Evolutionary conservation across 2,329 filamentous ascomycete genomes (phyloP).

Genomic region (Polytolypa hystricis): DNA sequence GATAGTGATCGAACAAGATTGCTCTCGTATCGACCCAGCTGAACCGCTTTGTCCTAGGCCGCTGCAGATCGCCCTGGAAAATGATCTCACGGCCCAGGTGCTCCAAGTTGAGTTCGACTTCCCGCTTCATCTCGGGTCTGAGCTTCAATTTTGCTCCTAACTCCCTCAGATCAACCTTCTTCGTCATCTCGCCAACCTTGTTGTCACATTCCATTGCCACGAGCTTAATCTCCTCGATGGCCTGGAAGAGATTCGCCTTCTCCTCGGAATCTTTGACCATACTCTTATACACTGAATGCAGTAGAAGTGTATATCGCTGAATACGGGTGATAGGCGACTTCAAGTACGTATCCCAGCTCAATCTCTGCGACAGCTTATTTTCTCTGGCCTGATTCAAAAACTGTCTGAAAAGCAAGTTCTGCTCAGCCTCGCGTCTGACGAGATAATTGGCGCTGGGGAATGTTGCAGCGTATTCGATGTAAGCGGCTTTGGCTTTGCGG

Average conservation of each 20-base stretch:
- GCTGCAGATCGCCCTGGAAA: conserved; percentile 75
- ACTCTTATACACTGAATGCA: conserved; percentile 73
- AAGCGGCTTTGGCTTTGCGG: conserved; percentile 76
- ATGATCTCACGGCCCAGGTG: conserved; percentile 89
- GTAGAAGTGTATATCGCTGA: conserved; percentile 76
- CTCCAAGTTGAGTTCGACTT: conserved; percentile 76
- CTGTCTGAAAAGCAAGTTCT: conserved; percentile 73
- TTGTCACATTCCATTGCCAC: conserved; percentile 86
- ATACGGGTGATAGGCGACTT: conserved; percentile 88
- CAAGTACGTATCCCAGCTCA: conserved; percentile 89
- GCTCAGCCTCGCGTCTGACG: conserved; percentile 71
- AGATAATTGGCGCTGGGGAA: conserved; percentile 77
- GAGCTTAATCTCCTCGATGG: conserved; percentile 81
- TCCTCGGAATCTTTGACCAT: conserved; percentile 79
- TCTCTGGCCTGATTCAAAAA: conserved; percentile 73
- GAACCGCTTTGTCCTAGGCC: conserved; percentile 79
- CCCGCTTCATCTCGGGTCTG: conserved; percentile 72
- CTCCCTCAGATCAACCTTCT: conserved; percentile 81
- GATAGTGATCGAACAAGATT: conserved; percentile 89
- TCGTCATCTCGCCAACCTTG: conserved; percentile 83
- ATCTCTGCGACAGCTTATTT: conserved; percentile 66
- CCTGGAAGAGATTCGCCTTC: conserved; percentile 69
- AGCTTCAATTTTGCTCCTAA: conserved; percentile 73
- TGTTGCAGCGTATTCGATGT: conserved; percentile 81
- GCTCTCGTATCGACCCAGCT: conserved; percentile 91